A percentile compares a stretch with the other conserved stretches of the same genome.
Conservation (phyloP, 805 yeast genomes). For the Wickerhamomyces hampshirensis region DNA sequence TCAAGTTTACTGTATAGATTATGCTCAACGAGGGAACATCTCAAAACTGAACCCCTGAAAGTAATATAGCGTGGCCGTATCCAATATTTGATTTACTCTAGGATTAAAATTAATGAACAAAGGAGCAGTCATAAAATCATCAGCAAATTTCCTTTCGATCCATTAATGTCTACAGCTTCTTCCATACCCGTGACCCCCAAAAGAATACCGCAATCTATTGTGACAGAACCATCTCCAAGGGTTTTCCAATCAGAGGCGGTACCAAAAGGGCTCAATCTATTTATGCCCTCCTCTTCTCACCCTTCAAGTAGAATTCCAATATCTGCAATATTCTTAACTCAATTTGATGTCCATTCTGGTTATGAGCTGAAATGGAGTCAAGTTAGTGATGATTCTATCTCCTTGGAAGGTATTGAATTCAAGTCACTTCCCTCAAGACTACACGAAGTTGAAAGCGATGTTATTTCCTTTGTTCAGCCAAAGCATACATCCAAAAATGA, state of each 20-base stretch:
- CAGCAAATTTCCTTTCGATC: no score
- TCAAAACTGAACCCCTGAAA: no score
- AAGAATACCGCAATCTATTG: not conserved
- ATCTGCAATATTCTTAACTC: conserved; percentile 41
- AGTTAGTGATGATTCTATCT: conserved; percentile 21
- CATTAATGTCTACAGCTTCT: no score
- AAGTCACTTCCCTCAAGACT: conserved; percentile 67
- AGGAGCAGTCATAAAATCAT: no score
- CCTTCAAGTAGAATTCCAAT: conserved; percentile 24
- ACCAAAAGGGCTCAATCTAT: conserved; percentile 1
- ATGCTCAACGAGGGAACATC: no score
- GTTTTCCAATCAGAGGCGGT: not conserved
- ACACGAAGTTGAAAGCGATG: conserved; percentile 47
- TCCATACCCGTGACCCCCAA: conserved; percentile 1
- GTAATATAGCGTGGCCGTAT: no score
- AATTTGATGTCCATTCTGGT: conserved; percentile 50
- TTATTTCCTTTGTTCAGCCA: conserved; percentile 45
- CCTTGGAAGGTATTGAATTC: conserved; percentile 49
- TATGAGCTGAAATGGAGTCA: conserved; percentile 42
- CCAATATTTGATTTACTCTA: no score
- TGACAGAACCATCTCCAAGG: not conserved
- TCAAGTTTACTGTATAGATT: no score
- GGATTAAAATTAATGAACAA: no score
- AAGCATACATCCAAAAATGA: conserved; percentile 15
- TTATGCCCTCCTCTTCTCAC: conserved; percentile 1